Conservation (phyloP, 257 asterid species). For the Solanum boliviense region DNA sequence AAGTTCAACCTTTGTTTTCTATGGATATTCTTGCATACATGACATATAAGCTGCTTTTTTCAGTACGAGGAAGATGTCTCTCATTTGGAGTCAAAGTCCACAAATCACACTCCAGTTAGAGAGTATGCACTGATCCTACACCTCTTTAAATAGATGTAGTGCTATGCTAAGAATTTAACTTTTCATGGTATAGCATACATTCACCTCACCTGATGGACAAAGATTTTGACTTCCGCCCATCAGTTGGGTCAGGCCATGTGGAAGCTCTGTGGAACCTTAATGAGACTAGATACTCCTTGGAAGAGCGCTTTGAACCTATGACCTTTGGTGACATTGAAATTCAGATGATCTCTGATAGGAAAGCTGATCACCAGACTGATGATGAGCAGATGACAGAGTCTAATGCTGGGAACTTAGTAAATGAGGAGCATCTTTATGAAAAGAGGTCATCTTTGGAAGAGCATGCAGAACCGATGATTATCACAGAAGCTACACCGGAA, state of each 20-base stretch:
- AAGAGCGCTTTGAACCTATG: constrained; percentile 46
- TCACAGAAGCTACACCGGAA: constrained; percentile 27
- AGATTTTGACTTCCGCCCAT: constrained; percentile 12
- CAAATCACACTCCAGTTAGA: constrained; percentile 45
- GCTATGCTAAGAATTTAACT: neutral
- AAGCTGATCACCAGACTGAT: constrained; percentile 12
- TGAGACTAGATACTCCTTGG: constrained; percentile 31
- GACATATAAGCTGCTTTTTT: neutral
- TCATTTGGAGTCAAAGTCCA: constrained; percentile 18
- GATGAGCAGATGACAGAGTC: constrained; percentile 9
- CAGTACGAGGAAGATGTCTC: constrained; percentile 16
- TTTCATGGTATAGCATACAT: constrained; percentile 40
- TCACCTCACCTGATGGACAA: constrained; percentile 26
- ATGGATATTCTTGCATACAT: neutral
- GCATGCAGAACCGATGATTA: constrained; percentile 24
- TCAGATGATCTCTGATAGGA: constrained; percentile 19
- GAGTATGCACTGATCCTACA: constrained; percentile 38
- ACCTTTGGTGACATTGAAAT: constrained; percentile 33
- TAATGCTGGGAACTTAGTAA: neutral
- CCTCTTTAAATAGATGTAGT: neutral
- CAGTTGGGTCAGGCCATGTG: constrained; percentile 9
- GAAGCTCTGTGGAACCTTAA: constrained; percentile 25
- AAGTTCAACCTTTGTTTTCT: neutral
- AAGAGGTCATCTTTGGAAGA: constrained; percentile 19
- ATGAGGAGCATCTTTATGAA: neutral